Evolutionary conservation across 1,284 basidiomycete species (phyloP).

Genomic region (Bondarzewia mesenterica): DNA sequence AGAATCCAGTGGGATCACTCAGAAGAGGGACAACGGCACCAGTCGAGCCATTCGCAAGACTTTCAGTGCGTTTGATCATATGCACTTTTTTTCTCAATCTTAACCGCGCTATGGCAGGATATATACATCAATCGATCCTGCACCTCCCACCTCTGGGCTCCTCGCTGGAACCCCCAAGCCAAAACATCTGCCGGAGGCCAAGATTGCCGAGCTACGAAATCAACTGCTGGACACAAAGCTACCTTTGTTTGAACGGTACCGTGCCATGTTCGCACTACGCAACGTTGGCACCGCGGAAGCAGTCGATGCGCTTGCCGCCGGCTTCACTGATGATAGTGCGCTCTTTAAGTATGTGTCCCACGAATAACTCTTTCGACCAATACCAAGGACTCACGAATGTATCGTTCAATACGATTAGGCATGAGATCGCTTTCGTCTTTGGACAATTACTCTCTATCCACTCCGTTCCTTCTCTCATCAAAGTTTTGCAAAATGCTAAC

Average conservation of each 20-base stretch:
- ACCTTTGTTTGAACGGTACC: constrained; percentile 89
- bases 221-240: constrained; percentile 64
- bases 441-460: constrained; percentile 90
- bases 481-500: constrained; percentile 61
- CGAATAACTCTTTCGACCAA: neutral
- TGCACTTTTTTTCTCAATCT: neutral
- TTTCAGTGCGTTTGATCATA: constrained; percentile 18
- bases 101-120: constrained; percentile 26
- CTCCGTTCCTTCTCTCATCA: constrained; percentile 80
- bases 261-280: constrained; percentile 96
- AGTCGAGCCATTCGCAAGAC: constrained; percentile 24
- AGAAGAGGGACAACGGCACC: constrained; percentile 53
- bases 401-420: constrained; percentile 38
- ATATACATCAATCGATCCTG: constrained; percentile 94
- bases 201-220: constrained; percentile 50
- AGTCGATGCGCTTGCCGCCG: constrained; percentile 85
- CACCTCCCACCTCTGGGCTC: constrained; percentile 68
- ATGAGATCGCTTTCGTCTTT: constrained; percentile 97
- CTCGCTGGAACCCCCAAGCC: constrained; percentile 44
- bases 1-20: constrained; percentile 94
- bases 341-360: constrained; percentile 73
- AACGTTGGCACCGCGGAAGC: constrained; percentile 80
- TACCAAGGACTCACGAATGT: neutral
- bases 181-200: constrained; percentile 36
- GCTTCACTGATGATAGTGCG: constrained; percentile 81